These are phyloP conservation scores for Vitis hybrid DNA, from an alignment of 177 flowering plant genomes.

Conservation along the genomic window DNA sequence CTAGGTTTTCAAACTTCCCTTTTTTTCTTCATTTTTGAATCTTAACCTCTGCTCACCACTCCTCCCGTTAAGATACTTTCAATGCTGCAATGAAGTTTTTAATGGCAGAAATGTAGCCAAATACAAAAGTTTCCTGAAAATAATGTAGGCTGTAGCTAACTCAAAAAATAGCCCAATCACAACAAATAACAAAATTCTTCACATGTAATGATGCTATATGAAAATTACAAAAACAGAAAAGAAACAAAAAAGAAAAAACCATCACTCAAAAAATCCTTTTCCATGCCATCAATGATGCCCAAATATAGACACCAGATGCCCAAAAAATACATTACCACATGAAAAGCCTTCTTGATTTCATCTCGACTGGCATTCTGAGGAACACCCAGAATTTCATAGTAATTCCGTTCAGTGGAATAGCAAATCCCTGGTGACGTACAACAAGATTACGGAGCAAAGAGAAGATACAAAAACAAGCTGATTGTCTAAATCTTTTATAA, in stretches of 20 bases:
- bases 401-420: slow-evolving; percentile 37
- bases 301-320: neutral
- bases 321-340: slow-evolving; percentile 45
- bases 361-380: slow-evolving; percentile 59
- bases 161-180: too few species aligned
- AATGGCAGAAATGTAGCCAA: too few species aligned
- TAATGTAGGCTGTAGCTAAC: too few species aligned
- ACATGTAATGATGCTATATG: too few species aligned
- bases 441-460: neutral
- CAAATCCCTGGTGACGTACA: slow-evolving; percentile 31
- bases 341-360: slow-evolving; percentile 90
- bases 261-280: neutral
- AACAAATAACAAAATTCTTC: too few species aligned
- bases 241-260: neutral
- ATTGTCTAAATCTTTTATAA: neutral
- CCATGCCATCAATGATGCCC: too few species aligned
- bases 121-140: too few species aligned
- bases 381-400: slow-evolving; percentile 79
- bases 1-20: too few species aligned
- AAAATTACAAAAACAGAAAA: neutral
- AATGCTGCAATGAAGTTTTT: too few species aligned
- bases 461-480: neutral
- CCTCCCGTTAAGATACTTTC: too few species aligned
- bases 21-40: too few species aligned
- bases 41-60: too few species aligned